Percentiles rank a stretch among this genome's conserved stretches.
Conservation (phyloP, 345 rosid genomes). For the Eucalyptus brandiana region DNA sequence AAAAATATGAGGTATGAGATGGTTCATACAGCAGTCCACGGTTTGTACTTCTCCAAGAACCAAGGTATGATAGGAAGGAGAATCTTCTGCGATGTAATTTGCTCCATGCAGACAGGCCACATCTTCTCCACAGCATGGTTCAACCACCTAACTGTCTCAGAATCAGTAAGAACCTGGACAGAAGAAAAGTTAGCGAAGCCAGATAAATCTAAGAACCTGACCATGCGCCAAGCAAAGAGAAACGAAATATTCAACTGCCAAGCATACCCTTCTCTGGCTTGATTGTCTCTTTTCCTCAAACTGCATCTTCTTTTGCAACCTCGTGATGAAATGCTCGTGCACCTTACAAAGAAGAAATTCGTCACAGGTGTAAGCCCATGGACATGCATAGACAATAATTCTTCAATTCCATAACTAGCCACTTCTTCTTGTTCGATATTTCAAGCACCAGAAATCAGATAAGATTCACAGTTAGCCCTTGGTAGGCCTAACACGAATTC, state of each 20-base stretch:
- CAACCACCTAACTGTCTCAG: constrained; percentile 89
- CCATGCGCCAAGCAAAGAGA: not conserved
- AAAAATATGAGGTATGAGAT: not conserved
- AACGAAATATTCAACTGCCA: not conserved
- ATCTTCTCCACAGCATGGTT: constrained; percentile 81
- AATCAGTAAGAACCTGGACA: constrained; percentile 67
- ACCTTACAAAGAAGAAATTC: constrained; percentile 22
- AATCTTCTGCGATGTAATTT: constrained; percentile 84
- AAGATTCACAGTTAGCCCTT: not conserved
- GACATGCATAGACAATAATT: not conserved
- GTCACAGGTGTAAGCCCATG: not conserved
- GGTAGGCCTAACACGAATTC: not conserved
- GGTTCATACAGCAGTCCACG: constrained; percentile 86
- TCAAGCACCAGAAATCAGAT: not conserved
- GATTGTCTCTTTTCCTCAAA: constrained; percentile 58
- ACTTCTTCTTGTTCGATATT: not conserved
- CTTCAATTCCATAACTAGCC: not conserved
- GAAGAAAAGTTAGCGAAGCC: not conserved
- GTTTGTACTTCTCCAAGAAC: constrained; percentile 95
- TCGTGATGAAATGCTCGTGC: constrained; percentile 50
- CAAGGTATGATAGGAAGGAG: constrained; percentile 95
- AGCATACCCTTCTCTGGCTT: constrained; percentile 58
- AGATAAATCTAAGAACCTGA: not conserved
- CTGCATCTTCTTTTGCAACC: constrained; percentile 49
- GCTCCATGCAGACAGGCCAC: constrained; percentile 97